Base-by-base conservation (phyloP, 192 early-diverging fungal species). In the Rhizophagus sp. region DNA sequence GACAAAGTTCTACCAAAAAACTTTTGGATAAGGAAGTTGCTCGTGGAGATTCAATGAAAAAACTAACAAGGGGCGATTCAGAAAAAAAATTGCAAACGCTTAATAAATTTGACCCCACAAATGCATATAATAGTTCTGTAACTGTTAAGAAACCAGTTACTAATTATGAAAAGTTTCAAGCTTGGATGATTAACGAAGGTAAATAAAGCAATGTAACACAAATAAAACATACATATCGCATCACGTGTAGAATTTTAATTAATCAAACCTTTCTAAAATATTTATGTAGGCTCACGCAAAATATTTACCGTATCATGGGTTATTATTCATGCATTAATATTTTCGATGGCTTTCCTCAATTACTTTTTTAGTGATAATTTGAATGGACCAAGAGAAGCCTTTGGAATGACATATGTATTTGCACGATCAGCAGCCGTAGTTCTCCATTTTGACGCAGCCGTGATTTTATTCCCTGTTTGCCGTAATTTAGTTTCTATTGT, bases 381-480 rank as follows among this genome's bases (percentile, higher is more conserved):
- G 81, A 76, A 79, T 17, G 86, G 79, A 41, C 82, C 89, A 73
- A 85, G 89, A 33, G 15, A 68, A 2, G 57, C 87, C 30, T 81
- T 92, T 34, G 91, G 91, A 34, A 77, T 86, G 39, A 86, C 87
- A 2, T 89, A 90, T n/a, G 78, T 88, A 6, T 85, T 83, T 13
- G 91, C 91, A 25, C 90, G 91, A 62, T 87, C 88, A 17, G 84
- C 89, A 4, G 91, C 91, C 11, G 78, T 92, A 63, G 90, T 88
- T 3, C 87, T 97, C 76, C 94, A 97, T 82, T 83, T 92, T 61
- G 89, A 90, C 52, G 67, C 91, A 64, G 93, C 90, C 24, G 83
- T 95, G 22, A 89, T 97, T 69, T 85, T 96, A 44, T 86, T 97
- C 72, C 93, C 95, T 30, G 94, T 97, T 81, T 97, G 94, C 80